phyloP scores from a whole-genome alignment of 805 yeast species.

The Metschnikowia proteae region DNA sequence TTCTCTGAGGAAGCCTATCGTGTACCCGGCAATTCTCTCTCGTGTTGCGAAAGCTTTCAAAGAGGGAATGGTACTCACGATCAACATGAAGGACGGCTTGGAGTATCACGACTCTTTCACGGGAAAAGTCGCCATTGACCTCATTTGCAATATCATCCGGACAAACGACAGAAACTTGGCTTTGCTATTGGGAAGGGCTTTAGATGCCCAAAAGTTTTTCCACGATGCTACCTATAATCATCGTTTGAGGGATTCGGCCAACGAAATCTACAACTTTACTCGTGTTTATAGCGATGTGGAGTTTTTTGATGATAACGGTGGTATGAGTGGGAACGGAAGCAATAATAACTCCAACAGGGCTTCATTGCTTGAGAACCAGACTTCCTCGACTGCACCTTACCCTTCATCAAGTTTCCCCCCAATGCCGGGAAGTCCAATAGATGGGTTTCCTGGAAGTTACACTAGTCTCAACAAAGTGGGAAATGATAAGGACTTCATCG shows the following conservation, averaged over 20 bases:
- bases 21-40: conserved; percentile 87
- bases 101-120: conserved; percentile 91
- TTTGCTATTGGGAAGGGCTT: conserved; percentile 77
- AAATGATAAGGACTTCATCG: conserved; percentile 16
- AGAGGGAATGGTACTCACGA: conserved; percentile 64
- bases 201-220: conserved; percentile 91
- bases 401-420: conserved; percentile 18
- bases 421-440: conserved; percentile 17
- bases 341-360: conserved; percentile 28
- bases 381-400: conserved; percentile 19
- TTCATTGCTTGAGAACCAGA: conserved; percentile 21
- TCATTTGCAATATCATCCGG: conserved; percentile 77
- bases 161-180: conserved; percentile 93
- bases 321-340: conserved; percentile 16
- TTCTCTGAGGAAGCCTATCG: conserved; percentile 53
- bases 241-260: conserved; percentile 79
- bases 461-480: conserved; percentile 17
- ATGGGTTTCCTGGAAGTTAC: conserved; percentile 13
- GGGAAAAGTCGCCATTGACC: conserved; percentile 90
- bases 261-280: conserved; percentile 83
- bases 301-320: conserved; percentile 32
- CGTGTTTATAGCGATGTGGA: conserved; percentile 48
- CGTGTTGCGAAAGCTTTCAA: conserved; percentile 77
- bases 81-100: conserved; percentile 84
- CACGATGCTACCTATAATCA: conserved; percentile 96